Conservation (phyloP, 192 early-diverging fungal genomes). For the Jimgerdemannia lactiflua region DNA sequence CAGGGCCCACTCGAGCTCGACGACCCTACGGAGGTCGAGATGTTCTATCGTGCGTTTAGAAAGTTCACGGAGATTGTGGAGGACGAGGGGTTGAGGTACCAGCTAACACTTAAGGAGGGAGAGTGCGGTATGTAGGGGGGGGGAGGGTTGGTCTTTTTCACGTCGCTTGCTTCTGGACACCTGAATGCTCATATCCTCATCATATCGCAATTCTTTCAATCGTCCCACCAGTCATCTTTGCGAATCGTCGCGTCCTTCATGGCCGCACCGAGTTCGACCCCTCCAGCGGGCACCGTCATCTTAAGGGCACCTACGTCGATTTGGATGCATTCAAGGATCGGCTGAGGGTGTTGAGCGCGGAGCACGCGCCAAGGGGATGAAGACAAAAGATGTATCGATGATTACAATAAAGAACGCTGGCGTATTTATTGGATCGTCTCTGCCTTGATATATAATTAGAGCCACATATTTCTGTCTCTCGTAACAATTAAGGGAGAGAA, state of each 20-base stretch:
- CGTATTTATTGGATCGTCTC: too few relatives aligned
- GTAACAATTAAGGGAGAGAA: too few relatives aligned
- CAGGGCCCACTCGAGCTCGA: slow-evolving; percentile 65
- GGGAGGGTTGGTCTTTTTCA: background rate
- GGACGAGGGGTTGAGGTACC: slow-evolving; percentile 47
- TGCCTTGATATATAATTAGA: too few relatives aligned
- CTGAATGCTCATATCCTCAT: background rate
- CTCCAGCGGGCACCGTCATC: slow-evolving; percentile 63
- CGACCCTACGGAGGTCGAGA: slow-evolving; percentile 38
- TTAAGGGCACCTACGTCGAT: slow-evolving; percentile 66
- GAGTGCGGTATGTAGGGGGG: slow-evolving; percentile 34
- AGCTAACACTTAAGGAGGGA: slow-evolving; percentile 62
- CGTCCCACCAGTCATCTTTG: slow-evolving; percentile 57
- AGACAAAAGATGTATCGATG: too few relatives aligned
- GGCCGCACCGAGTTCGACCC: slow-evolving; percentile 73
- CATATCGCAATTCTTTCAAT: too few relatives aligned
- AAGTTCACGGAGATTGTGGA: slow-evolving; percentile 59
- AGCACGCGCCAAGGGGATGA: background rate
- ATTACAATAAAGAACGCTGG: too few relatives aligned
- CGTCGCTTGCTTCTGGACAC: background rate
- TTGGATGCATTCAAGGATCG: slow-evolving; percentile 60
- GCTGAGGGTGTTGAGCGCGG: slow-evolving; percentile 21
- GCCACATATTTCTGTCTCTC: too few relatives aligned
- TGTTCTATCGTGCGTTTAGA: slow-evolving; percentile 66
- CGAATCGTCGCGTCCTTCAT: slow-evolving; percentile 78